phyloP scores from a whole-genome alignment of 1,284 basidiomycete genomes.

The Melampsora medusae region DNA sequence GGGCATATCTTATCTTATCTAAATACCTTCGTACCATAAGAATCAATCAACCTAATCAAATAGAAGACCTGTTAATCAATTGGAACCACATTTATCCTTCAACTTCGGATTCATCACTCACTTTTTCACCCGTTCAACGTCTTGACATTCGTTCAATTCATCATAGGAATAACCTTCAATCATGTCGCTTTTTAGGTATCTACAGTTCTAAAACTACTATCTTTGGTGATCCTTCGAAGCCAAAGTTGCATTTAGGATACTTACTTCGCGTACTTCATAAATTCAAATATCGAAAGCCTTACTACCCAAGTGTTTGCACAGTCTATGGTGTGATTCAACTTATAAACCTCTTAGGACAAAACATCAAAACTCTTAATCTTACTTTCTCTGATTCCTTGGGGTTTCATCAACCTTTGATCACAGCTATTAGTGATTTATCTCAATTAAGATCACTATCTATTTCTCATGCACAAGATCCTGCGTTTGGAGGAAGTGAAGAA shows the following conservation, averaged over 20 bases:
- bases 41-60: neutral
- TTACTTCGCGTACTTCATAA: neutral
- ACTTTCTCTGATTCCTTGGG: neutral
- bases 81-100: neutral
- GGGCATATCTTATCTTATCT: neutral
- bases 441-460: neutral
- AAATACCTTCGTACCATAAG: neutral
- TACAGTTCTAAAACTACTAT: neutral
- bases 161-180: too few species aligned
- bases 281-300: too few species aligned
- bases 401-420: neutral
- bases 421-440: neutral
- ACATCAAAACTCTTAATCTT: neutral
- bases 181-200: neutral
- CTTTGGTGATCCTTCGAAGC: neutral
- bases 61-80: neutral
- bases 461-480: neutral
- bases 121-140: neutral
- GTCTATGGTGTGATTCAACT: neutral
- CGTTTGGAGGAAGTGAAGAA: neutral
- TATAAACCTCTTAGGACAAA: neutral
- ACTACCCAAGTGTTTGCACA: neutral
- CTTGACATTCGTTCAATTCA: neutral
- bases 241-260: neutral
- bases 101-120: neutral